Evolutionary conservation across 2,329 filamentous ascomycete species (phyloP), one percentile per base, ranked within the genome.

Genomic region (Geosmithia flava): DNA sequence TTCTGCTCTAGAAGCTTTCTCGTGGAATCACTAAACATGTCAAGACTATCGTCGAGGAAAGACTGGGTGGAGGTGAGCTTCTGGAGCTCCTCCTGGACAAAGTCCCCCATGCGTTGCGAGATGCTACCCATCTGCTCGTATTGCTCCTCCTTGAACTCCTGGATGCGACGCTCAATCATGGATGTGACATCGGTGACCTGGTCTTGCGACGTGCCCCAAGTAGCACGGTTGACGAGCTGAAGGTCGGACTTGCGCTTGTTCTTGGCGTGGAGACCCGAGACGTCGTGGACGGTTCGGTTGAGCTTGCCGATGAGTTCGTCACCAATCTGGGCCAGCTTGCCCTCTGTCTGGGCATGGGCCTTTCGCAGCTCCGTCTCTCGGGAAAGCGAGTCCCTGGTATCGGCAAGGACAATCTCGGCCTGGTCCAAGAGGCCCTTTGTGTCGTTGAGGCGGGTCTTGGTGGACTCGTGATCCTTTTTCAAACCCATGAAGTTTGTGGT

Each of bases 401-500:
- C 80, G 15, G 78, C 75, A 8, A 98, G 71, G 16, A 95, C 84
- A 33, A 86, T 76, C 56, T 97, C 91, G 0, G 90, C 96, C 64
- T 95, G 87, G 50, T 91, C 85, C 13, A 97, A 73, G 3, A 95
- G 71, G 48, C 79, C 80, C 57, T 88, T 85, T 0, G 91, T 94
- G 37, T 87, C 81, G 48, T 91, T 85, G 2, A 98, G 74, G 47
- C 78, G 74, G 4, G 75, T 59, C 50, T 76, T 83, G 0, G 85
- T 89, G 17, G 78, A 74, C 54, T 98, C 91, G 52, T 94, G 86
- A 52, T 96, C 89, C 60, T 90, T 89, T 66, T 93, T 95, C 56
- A 97, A 66, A 1, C 78, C 81, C 67, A 90, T 89, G 62, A 97
- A 95, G 54, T 81, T 89, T 42, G 84, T 88, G 0, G 87, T 95